Evolutionary conservation across 2,329 filamentous ascomycete species (phyloP).

Genomic region (Paecilomyces sp.): DNA sequence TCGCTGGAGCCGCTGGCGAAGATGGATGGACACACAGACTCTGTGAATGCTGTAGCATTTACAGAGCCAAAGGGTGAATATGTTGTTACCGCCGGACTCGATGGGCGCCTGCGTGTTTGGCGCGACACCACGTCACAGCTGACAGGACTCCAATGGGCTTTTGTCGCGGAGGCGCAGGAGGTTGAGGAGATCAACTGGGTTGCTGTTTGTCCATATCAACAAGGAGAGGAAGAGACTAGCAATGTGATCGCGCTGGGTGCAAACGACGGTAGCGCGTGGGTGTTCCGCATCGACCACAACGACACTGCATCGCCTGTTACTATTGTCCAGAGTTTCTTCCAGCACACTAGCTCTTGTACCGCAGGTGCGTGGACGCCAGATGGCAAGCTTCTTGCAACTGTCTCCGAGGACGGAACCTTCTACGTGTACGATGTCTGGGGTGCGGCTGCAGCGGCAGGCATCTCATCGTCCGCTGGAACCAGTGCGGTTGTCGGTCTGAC

Average conservation of each 20-base stretch:
- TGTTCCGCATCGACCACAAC: slow-evolving; percentile 73
- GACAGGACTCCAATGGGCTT: slow-evolving; percentile 52
- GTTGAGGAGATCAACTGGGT: slow-evolving; percentile 96
- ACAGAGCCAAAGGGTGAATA: slow-evolving; percentile 77
- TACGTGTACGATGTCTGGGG: slow-evolving; percentile 93
- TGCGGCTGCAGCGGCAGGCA: slow-evolving; percentile 59
- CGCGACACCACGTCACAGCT: slow-evolving; percentile 42
- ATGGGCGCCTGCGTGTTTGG: slow-evolving; percentile 73
- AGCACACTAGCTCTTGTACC: slow-evolving; percentile 79
- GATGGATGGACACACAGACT: slow-evolving; percentile 87
- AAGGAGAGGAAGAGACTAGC: slow-evolving; percentile 47
- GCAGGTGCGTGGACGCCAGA: slow-evolving; percentile 88
- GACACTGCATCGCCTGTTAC: slow-evolving; percentile 58
- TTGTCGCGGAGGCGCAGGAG: slow-evolving; percentile 73
- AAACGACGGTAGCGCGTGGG: slow-evolving; percentile 88
- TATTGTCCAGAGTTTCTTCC: slow-evolving; percentile 86
- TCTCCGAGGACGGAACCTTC: slow-evolving; percentile 79
- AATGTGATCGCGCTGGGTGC: slow-evolving; percentile 85
- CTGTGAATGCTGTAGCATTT: slow-evolving; percentile 79
- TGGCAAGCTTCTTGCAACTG: slow-evolving; percentile 77
- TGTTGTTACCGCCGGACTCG: slow-evolving; percentile 77
- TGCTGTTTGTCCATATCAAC: slow-evolving; percentile 60
- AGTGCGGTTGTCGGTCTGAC: slow-evolving; percentile 71
- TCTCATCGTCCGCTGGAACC: slow-evolving; percentile 48
- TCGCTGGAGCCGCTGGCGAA: slow-evolving; percentile 60